Conservation (phyloP, 257 asterid genomes). For the Perilla frutescens region DNA sequence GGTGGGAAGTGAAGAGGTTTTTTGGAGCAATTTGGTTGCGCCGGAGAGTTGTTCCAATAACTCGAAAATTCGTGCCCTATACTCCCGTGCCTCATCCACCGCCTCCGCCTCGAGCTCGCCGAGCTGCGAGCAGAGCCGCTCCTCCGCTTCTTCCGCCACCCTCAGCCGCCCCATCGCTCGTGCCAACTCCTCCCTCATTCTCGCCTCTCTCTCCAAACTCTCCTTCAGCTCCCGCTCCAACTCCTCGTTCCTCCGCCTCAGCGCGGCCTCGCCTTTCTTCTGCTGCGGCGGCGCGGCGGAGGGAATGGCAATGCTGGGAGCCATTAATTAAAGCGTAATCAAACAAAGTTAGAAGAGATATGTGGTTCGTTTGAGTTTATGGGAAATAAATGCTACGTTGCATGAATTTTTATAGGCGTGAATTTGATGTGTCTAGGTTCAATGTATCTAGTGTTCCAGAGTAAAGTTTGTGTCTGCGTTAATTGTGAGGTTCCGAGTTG, state of each 20-base stretch:
- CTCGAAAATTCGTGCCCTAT: slow-evolving; percentile 47
- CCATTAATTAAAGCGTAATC: slow-evolving; percentile 34
- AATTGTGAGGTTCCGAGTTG: slow-evolving; percentile 7
- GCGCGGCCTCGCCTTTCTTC: slow-evolving; percentile 39
- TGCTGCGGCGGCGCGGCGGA: slow-evolving; percentile 16
- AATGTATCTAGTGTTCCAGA: slow-evolving; percentile 51
- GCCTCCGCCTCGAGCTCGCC: slow-evolving; percentile 93
- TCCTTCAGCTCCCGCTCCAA: slow-evolving; percentile 62
- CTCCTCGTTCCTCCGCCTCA: slow-evolving; percentile 72
- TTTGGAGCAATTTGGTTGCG: slow-evolving; percentile 42
- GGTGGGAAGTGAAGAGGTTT: slow-evolving; percentile 32
- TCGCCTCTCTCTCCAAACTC: slow-evolving; percentile 69
- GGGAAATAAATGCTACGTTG: not conserved
- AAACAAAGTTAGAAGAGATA: not conserved
- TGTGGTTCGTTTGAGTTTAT: not conserved
- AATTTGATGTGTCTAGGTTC: slow-evolving; percentile 62
- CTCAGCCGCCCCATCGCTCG: slow-evolving; percentile 54
- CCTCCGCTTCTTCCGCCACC: slow-evolving; percentile 92
- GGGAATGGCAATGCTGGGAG: slow-evolving; percentile 48
- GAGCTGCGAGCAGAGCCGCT: slow-evolving; percentile 77
- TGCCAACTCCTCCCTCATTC: slow-evolving; percentile 53
- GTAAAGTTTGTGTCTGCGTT: not conserved
- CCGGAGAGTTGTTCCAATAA: slow-evolving; percentile 58
- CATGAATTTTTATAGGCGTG: slow-evolving; percentile 44
- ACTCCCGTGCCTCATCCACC: slow-evolving; percentile 61